phyloP scores from a whole-genome alignment of 1,284 basidiomycete genomes.

The Lignosus rhinocerotis region DNA sequence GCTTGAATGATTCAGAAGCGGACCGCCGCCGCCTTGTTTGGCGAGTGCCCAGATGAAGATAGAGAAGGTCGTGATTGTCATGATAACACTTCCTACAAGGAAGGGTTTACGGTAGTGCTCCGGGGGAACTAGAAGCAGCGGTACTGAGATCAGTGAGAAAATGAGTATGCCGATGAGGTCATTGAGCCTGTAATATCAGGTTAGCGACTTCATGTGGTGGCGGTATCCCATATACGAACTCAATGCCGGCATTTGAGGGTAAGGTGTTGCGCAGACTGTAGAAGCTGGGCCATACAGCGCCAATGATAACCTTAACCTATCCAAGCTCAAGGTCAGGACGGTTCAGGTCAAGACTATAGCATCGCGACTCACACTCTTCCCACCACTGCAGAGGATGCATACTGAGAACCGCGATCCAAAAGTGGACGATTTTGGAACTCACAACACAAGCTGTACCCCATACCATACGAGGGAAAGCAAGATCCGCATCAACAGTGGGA shows the following conservation, averaged over 20 bases:
- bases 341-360: no score
- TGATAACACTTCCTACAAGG: conserved; percentile 24
- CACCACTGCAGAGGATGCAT: conserved; percentile 4
- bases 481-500: conserved; percentile 26
- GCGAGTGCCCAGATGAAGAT: conserved; percentile 27
- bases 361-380: conserved; percentile 10
- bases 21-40: conserved; percentile 21
- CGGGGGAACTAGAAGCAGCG: conserved; percentile 21
- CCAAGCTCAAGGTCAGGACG: background rate
- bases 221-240: conserved; percentile 1
- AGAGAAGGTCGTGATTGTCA: conserved; percentile 19
- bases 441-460: conserved; percentile 23
- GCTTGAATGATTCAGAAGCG: conserved; percentile 18
- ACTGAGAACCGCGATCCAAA: background rate
- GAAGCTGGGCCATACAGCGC: conserved; percentile 20
- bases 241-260: conserved; percentile 14
- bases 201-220: background rate
- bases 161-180: conserved; percentile 20
- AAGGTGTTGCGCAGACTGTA: conserved; percentile 17
- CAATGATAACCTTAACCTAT: conserved; percentile 21
- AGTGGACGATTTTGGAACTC: background rate
- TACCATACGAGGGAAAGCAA: conserved; percentile 27
- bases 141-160: conserved; percentile 19
- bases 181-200: conserved; percentile 6
- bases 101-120: conserved; percentile 22